Evolutionary conservation across 83 land plant species (phyloP).

Genomic region (Picea abies): DNA sequence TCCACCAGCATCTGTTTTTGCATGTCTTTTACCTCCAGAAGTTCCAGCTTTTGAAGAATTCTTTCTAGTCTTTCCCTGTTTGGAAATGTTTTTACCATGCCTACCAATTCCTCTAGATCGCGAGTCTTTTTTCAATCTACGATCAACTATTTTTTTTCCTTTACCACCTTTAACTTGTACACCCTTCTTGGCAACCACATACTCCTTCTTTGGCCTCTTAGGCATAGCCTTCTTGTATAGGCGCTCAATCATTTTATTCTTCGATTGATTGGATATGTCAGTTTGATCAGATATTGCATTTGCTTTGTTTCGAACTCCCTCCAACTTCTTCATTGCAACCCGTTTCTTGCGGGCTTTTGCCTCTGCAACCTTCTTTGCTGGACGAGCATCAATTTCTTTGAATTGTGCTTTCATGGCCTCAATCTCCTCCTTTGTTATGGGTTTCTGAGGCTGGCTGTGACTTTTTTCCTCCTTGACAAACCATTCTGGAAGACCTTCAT

Average conservation of each 20-base stretch:
- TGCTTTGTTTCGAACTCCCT: conserved; percentile 83
- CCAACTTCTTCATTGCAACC: conserved; percentile 70
- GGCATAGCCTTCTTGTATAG: conserved; percentile 83
- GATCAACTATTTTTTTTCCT: conserved; percentile 91
- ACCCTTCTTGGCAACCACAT: conserved; percentile 96
- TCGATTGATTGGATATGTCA: no score
- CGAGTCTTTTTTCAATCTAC: conserved; percentile 88
- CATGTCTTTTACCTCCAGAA: conserved; percentile 1
- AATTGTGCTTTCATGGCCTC: conserved; percentile 94
- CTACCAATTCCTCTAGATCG: conserved; percentile 65
- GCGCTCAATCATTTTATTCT: conserved; percentile 17
- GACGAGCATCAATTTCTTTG: conserved; percentile 90
- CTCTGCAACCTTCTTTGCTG: conserved; percentile 92
- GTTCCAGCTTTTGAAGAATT: conserved; percentile 18
- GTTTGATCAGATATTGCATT: conserved; percentile 81
- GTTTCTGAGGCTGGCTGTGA: conserved; percentile 74
- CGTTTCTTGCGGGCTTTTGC: conserved; percentile 91
- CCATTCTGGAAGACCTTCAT: conserved; percentile 82
- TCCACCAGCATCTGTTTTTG: neutral
- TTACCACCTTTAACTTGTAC: conserved; percentile 77
- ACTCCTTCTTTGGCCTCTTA: conserved; percentile 77
- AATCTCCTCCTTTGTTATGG: conserved; percentile 90
- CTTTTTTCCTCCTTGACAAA: conserved; percentile 83
- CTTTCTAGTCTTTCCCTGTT: conserved; percentile 38
- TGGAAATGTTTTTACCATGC: conserved; percentile 46